Percentiles rank a stretch among this genome's conserved stretches.
Evolutionary conservation across 495 filamentous ascomycete genomes (phyloP).

Genomic region (Penicillium bovifimosum): DNA sequence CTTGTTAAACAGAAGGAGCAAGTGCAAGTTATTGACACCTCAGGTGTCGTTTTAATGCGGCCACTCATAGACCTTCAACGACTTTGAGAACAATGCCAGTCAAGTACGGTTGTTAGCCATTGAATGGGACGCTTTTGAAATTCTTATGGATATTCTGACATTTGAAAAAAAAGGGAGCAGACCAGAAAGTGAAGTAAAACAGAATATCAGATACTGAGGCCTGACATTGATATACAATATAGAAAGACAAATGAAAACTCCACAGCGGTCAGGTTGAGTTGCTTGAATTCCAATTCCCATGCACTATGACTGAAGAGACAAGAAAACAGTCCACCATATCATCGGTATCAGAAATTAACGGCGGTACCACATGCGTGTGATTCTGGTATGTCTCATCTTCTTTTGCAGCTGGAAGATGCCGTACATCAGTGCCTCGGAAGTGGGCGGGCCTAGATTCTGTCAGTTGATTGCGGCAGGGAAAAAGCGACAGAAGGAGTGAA

Average conservation of each 20-base stretch:
- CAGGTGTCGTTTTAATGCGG: not conserved
- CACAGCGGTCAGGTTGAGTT: slow-evolving; percentile 15
- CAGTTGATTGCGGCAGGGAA: slow-evolving; percentile 12
- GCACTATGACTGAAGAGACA: slow-evolving; percentile 13
- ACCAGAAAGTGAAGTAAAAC: not conserved
- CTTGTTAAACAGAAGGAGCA: too few species aligned
- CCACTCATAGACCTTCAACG: too few species aligned
- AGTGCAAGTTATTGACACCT: not conserved
- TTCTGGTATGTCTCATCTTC: slow-evolving; percentile 80
- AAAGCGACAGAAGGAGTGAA: not conserved
- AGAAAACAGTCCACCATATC: slow-evolving; percentile 6
- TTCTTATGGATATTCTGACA: slow-evolving; percentile 7
- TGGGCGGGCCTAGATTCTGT: slow-evolving; percentile 58
- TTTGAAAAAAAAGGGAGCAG: slow-evolving; percentile 1
- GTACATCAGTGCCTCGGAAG: slow-evolving; percentile 89
- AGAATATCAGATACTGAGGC: slow-evolving; percentile 10
- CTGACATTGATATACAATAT: slow-evolving; percentile 24
- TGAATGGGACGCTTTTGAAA: not conserved
- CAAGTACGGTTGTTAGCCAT: not conserved
- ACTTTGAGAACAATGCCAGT: not conserved
- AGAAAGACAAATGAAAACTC: slow-evolving; percentile 19
- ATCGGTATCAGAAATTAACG: slow-evolving; percentile 23
- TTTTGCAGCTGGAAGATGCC: slow-evolving; percentile 90
- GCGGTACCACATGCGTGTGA: slow-evolving; percentile 50
- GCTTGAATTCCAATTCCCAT: slow-evolving; percentile 14